Percentiles rank a stretch among this genome's conserved stretches.
Evolutionary conservation across 768 basidiomycete genomes (phyloP).

Genomic region (Pholiota conissans): DNA sequence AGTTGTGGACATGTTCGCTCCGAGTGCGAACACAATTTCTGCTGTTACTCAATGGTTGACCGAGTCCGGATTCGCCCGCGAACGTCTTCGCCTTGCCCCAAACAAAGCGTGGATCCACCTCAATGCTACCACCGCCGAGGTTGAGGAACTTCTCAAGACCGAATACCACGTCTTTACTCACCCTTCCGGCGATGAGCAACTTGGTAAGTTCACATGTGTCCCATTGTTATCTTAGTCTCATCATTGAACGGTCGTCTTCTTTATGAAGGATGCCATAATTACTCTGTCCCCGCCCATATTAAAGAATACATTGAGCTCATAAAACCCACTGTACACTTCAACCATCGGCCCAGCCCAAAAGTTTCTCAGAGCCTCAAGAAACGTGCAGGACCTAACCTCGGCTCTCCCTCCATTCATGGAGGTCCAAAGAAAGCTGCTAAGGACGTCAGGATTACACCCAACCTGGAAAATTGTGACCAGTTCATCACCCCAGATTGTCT

Average conservation of each 20-base stretch:
- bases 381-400: constrained; percentile 11
- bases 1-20: constrained; percentile 46
- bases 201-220: constrained; percentile 30
- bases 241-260: constrained; percentile 13
- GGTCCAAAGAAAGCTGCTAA: constrained; percentile 22
- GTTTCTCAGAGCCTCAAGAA: constrained; percentile 6
- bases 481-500: constrained; percentile 40
- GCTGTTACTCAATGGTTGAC: constrained; percentile 45
- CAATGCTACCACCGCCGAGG: constrained; percentile 41
- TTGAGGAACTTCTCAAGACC: constrained; percentile 40
- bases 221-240: neutral
- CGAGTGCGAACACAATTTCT: constrained; percentile 38
- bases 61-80: constrained; percentile 36
- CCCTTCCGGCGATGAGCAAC: constrained; percentile 34
- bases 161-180: constrained; percentile 50
- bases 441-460: constrained; percentile 19
- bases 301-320: constrained; percentile 41
- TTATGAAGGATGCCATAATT: constrained; percentile 35
- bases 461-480: constrained; percentile 28
- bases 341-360: constrained; percentile 26
- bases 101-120: constrained; percentile 43
- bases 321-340: constrained; percentile 44
- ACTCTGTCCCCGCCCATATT: constrained; percentile 40
- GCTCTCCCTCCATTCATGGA: constrained; percentile 15
- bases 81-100: constrained; percentile 36